Base-by-base conservation (phyloP, 495 filamentous ascomycete species). In the Aspergillus bridgeri region DNA sequence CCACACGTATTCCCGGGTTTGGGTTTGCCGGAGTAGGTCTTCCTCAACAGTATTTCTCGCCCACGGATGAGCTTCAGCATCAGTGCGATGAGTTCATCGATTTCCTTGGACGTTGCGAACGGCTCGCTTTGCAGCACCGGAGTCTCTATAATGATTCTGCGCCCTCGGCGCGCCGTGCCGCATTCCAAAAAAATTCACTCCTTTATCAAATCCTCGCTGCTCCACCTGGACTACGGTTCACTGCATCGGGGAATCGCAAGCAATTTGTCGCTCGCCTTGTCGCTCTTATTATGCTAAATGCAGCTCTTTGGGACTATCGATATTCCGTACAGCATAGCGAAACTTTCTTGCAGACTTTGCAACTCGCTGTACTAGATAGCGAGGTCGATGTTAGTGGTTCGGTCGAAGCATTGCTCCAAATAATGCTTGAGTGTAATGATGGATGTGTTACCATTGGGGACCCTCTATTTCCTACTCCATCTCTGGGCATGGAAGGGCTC, bases 241-340 rank as follows among this genome's bases (percentile, higher is more conserved):
- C 70, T 5, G 50, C 65, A 8, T 69, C 65, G 13, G 73, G 66
- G 7, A 60, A 73, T 22, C 66, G 71, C 4, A 75, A 75, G 51
- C 74, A 76, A 50, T 70, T 70, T 56, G 60, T 75, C 20, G 58
- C 74, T 6, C 72, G 71, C 21, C 42, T 75, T 2, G 67, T 68
- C 5, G 55, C 64, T 0, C 43, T 76, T 8, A 68, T 75, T 17
- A 72, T 70, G 57, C 54, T 76, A 21, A 78, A 76, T 48, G 69
- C 75, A 2, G 74, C 62, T 0, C 65, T 76, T 6, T 78, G 74
- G 72, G 72, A 78, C 57, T 76, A 78, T 54, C 67, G 75, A 11
- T 64, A 65, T 27, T 64, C 70, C 3, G 51, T 62, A 0, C 47
- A 33, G 7, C 62, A 63, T 7, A 66, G 61, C 6, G 68, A 64